These are phyloP conservation scores for Pythium monospermum DNA, from an alignment of 352 stramenopile species.

Conservation along the genomic window DNA sequence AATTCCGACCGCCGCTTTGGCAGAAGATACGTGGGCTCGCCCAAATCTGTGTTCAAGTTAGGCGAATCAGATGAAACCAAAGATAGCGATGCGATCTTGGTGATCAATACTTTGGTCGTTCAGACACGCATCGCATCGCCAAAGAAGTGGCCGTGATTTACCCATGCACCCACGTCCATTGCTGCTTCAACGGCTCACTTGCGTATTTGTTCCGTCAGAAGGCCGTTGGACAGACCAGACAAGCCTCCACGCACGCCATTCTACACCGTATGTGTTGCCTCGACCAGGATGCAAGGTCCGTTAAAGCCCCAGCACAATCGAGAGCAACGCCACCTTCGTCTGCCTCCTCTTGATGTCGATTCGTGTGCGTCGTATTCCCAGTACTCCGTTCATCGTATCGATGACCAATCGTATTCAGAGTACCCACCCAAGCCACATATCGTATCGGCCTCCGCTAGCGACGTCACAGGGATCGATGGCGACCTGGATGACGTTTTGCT, in stretches of 20 bases:
- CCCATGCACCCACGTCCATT: neutral
- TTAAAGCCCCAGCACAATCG: slow-evolving; percentile 5
- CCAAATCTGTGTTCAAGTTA: neutral
- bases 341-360: neutral
- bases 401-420: neutral
- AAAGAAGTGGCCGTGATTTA: no score
- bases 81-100: slow-evolving; percentile 4
- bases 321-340: slow-evolving; percentile 2
- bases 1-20: neutral
- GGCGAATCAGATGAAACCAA: slow-evolving; percentile 8
- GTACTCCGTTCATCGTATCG: slow-evolving; percentile 1
- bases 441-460: neutral
- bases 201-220: neutral
- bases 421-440: slow-evolving; percentile 1
- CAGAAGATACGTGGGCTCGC: neutral
- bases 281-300: neutral
- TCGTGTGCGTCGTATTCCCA: neutral
- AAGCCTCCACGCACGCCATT: neutral
- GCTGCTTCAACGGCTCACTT: neutral
- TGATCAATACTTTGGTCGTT: no score
- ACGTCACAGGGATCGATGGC: neutral
- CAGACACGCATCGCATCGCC: no score
- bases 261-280: neutral
- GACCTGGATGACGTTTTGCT: slow-evolving; percentile 24
- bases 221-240: neutral